phyloP scores from a whole-genome alignment of 208 protist species.

The Acanthamoeba culbertsoni region DNA sequence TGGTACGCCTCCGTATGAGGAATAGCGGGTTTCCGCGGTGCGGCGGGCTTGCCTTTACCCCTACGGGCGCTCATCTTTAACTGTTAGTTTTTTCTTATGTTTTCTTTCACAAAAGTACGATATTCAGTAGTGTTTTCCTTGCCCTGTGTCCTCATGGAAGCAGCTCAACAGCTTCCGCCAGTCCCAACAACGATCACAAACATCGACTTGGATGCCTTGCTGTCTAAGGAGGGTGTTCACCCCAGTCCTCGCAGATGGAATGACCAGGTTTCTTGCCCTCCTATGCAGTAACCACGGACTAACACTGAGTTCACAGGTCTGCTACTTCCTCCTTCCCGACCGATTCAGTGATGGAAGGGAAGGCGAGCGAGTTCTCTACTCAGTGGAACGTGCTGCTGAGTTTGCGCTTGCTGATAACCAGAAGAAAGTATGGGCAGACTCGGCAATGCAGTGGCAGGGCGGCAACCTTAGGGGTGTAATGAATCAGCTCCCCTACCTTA shows the following conservation, averaged over 20 bases:
- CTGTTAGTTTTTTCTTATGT: background rate
- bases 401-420: background rate
- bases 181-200: background rate
- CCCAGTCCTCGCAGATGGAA: background rate
- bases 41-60: background rate
- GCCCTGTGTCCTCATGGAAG: background rate
- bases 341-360: background rate
- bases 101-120: no score
- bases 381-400: background rate
- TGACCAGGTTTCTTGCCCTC: background rate
- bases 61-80: background rate
- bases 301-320: background rate
- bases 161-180: background rate
- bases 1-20: slow-evolving; percentile 3
- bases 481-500: background rate
- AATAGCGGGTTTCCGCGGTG: background rate
- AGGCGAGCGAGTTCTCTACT: background rate
- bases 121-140: no score
- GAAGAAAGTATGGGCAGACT: background rate
- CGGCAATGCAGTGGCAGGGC: slow-evolving; percentile 23
- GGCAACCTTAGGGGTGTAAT: background rate
- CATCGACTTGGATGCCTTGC: background rate
- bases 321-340: background rate
- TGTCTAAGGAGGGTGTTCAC: background rate
- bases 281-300: background rate